A percentile compares a stretch with the other conserved stretches of the same genome.
Conservation (phyloP, 257 asterid genomes). For the Solanum sparsipilum region DNA sequence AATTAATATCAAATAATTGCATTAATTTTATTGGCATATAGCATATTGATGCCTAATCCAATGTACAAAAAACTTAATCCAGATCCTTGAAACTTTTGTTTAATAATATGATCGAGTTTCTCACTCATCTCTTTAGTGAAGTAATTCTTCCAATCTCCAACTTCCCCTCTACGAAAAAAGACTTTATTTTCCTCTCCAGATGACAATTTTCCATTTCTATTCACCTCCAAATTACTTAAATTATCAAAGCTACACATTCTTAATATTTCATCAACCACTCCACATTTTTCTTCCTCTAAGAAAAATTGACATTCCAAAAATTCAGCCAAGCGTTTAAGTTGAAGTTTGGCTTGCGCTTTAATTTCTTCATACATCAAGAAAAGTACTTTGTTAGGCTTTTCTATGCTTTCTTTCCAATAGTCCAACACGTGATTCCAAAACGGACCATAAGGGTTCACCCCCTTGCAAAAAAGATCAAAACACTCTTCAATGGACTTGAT, state of each 20-base stretch:
- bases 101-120: neutral
- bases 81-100: neutral
- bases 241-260: neutral
- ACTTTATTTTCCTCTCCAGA: neutral
- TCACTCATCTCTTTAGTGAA: neutral
- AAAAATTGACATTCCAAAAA: neutral
- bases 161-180: neutral
- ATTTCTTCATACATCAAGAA: conserved; percentile 5
- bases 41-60: neutral
- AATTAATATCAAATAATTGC: neutral
- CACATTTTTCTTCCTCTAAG: neutral
- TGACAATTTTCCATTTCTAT: neutral
- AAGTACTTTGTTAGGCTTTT: neutral
- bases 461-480: conserved; percentile 2
- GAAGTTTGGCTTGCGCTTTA: neutral
- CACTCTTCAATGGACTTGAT: neutral
- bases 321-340: neutral
- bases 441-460: neutral
- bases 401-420: neutral
- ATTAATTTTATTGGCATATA: neutral
- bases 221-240: conserved; percentile 2
- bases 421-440: neutral
- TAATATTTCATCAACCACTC: neutral
- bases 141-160: conserved; percentile 7
- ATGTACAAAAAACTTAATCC: neutral